phyloP scores from a whole-genome alignment of 495 filamentous ascomycete species.

The Parathielavia hyrcaniae region DNA sequence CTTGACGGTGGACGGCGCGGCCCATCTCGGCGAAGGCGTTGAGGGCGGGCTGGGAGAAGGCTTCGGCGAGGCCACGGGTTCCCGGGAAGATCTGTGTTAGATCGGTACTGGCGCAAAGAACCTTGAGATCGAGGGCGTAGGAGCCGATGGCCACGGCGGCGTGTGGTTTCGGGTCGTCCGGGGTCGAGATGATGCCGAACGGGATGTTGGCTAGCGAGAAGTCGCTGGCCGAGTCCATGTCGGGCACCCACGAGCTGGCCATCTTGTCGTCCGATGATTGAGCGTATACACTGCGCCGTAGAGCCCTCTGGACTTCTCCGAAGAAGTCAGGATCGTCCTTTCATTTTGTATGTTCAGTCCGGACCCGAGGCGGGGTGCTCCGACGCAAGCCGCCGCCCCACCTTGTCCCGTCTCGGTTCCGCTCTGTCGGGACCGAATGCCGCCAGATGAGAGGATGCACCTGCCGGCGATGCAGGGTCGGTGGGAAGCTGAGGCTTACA shows the following conservation, averaged over 20 bases:
- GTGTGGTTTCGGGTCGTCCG: slow-evolving; percentile 48
- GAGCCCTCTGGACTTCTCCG: background rate
- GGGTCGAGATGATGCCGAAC: slow-evolving; percentile 77
- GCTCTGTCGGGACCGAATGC: background rate
- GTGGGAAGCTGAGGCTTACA: too few species aligned
- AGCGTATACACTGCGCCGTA: background rate
- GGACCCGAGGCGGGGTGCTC: background rate
- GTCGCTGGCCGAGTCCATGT: slow-evolving; percentile 32
- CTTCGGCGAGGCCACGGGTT: slow-evolving; percentile 50
- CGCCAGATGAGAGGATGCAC: background rate
- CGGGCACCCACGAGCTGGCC: slow-evolving; percentile 35
- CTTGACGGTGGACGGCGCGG: slow-evolving; percentile 59
- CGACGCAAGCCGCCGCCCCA: slow-evolving; percentile 1
- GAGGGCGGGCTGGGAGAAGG: slow-evolving; percentile 65
- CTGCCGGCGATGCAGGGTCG: too few species aligned
- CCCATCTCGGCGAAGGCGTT: slow-evolving; percentile 81
- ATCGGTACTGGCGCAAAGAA: slow-evolving; percentile 51
- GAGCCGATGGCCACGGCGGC: slow-evolving; percentile 75
- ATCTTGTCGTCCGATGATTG: slow-evolving; percentile 10
- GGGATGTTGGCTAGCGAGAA: slow-evolving; percentile 91
- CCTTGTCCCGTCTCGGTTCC: background rate
- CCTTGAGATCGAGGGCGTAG: slow-evolving; percentile 67
- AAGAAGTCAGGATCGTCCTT: background rate
- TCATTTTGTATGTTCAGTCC: background rate
- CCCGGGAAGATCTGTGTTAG: slow-evolving; percentile 54